Percentiles rank a stretch among this genome's conserved stretches.
Evolutionary conservation across 2,329 filamentous ascomycete species (phyloP).

Genomic region (Phyllosticta citrichinensis): DNA sequence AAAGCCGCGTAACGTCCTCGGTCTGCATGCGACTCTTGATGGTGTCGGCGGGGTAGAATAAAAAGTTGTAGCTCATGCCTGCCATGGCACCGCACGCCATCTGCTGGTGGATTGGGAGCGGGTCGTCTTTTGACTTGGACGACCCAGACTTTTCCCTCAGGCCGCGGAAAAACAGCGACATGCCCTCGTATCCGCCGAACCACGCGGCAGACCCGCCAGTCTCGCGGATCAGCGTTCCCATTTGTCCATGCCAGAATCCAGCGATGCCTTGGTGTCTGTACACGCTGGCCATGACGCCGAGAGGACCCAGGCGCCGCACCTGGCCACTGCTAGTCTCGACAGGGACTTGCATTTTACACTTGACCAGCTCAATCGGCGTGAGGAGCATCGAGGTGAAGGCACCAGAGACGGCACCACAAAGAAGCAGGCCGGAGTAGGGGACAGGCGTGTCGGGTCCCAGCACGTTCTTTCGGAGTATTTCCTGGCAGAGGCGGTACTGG

Average conservation of each 20-base stretch:
- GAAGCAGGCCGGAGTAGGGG: slow-evolving; percentile 63
- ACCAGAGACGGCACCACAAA: slow-evolving; percentile 77
- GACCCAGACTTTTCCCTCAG: slow-evolving; percentile 17
- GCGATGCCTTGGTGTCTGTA: slow-evolving; percentile 71
- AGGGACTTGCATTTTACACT: slow-evolving; percentile 94
- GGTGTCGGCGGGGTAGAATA: slow-evolving; percentile 95
- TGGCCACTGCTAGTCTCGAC: slow-evolving; percentile 26
- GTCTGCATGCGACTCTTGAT: slow-evolving; percentile 98
- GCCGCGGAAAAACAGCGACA: slow-evolving; percentile 58
- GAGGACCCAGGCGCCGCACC: slow-evolving; percentile 46
- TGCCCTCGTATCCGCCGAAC: slow-evolving; percentile 58
- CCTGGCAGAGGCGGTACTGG: slow-evolving; percentile 41
- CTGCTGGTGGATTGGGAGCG: slow-evolving; percentile 75
- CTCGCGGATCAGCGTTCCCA: slow-evolving; percentile 88
- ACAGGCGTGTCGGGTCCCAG: slow-evolving; percentile 46
- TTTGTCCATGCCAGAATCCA: slow-evolving; percentile 92
- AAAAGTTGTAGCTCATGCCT: slow-evolving; percentile 90
- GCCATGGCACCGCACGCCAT: slow-evolving; percentile 78
- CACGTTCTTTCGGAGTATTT: slow-evolving; percentile 54
- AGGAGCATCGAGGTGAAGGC: slow-evolving; percentile 83
- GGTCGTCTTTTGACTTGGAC: slow-evolving; percentile 34
- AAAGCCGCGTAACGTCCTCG: slow-evolving; percentile 51
- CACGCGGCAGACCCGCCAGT: slow-evolving; percentile 88
- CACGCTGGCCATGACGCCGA: slow-evolving; percentile 65
- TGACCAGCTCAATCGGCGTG: slow-evolving; percentile 92